phyloP scores from a whole-genome alignment of 1,284 basidiomycete species.

The Schizophyllum amplum region DNA sequence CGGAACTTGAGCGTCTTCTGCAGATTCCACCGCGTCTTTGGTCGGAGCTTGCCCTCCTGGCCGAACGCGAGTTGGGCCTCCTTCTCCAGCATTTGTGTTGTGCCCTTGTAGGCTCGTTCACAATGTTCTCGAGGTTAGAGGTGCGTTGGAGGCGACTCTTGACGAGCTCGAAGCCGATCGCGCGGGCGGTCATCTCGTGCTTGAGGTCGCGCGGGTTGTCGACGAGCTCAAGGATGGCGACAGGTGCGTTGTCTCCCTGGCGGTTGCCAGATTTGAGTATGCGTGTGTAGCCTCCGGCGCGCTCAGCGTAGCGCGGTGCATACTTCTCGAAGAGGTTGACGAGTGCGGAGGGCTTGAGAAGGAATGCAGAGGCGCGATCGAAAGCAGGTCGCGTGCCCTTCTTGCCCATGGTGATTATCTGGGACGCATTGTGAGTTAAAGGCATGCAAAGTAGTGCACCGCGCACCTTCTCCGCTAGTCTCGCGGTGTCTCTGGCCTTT shows the following conservation, averaged over 20 bases:
- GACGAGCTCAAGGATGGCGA: slow-evolving; percentile 89
- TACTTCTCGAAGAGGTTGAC: slow-evolving; percentile 81
- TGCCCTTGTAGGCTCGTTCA: slow-evolving; percentile 34
- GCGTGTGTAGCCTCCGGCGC: slow-evolving; percentile 94
- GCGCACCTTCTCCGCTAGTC: slow-evolving; percentile 86
- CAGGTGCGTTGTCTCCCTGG: slow-evolving; percentile 88
- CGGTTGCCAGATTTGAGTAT: slow-evolving; percentile 88
- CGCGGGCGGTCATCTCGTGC: slow-evolving; percentile 78
- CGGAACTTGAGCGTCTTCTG: slow-evolving; percentile 60
- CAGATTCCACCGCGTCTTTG: slow-evolving; percentile 60
- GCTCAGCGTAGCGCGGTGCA: slow-evolving; percentile 71
- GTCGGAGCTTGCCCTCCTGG: slow-evolving; percentile 38
- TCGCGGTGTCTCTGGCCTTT: slow-evolving; percentile 89
- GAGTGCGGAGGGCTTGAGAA: slow-evolving; percentile 63
- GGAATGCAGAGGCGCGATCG: slow-evolving; percentile 63
- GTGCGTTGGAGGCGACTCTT: slow-evolving; percentile 38
- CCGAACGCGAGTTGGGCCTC: slow-evolving; percentile 34
- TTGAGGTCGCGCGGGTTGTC: slow-evolving; percentile 89
- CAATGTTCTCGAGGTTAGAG: slow-evolving; percentile 34
- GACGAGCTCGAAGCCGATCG: slow-evolving; percentile 73
- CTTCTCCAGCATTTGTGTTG: slow-evolving; percentile 36
- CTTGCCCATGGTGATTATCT: slow-evolving; percentile 90
- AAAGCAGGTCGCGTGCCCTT: slow-evolving; percentile 61
- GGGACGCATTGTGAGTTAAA: slow-evolving; percentile 4
- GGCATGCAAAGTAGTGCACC: background rate